Conservation (phyloP, 2,329 filamentous ascomycete genomes). For the Colletotrichum sublineola region DNA sequence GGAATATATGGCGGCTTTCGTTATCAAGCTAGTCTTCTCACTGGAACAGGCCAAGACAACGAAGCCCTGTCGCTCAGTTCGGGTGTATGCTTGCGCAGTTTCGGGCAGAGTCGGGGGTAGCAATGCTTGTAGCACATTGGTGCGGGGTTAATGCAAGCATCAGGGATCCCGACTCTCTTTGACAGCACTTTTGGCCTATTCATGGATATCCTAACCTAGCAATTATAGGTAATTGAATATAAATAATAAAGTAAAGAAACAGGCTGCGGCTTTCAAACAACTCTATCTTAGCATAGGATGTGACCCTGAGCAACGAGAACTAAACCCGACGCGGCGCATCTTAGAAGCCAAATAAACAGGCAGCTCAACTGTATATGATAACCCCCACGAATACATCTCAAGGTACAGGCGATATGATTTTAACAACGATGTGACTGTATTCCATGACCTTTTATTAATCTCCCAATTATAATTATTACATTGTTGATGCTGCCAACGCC, state of each 20-base stretch:
- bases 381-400: too few relatives aligned
- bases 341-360: neutral
- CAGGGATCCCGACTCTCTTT: neutral
- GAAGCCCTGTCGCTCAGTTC: constrained; percentile 52
- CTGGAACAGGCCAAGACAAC: constrained; percentile 53
- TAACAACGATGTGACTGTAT: neutral
- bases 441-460: neutral
- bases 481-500: neutral
- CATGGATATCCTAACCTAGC: too few relatives aligned
- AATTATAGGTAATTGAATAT: too few relatives aligned
- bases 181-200: neutral
- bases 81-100: constrained; percentile 49
- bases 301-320: neutral
- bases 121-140: constrained; percentile 45
- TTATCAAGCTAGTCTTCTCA: constrained; percentile 52
- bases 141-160: too few relatives aligned
- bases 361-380: neutral
- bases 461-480: neutral
- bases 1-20: constrained; percentile 53
- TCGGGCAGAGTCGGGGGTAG: constrained; percentile 49
- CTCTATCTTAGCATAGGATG: neutral
- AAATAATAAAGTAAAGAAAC: too few relatives aligned
- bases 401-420: too few relatives aligned
- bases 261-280: too few relatives aligned
- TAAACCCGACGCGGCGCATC: neutral